Conservation (phyloP, 1,139 yeast genomes). For the Taiozyma sp. region DNA sequence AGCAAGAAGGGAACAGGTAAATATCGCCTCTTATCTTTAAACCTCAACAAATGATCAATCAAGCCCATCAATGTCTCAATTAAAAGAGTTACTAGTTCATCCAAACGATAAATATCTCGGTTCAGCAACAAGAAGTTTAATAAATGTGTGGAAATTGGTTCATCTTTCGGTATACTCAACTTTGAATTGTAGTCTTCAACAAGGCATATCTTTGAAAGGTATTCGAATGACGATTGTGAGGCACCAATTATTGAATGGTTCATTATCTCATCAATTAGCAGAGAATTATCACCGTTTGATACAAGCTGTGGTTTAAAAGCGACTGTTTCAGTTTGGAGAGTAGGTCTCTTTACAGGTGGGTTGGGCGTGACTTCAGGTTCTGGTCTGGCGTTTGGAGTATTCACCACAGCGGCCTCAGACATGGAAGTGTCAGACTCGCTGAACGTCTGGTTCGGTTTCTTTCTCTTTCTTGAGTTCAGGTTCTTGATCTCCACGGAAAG, state of each 20-base stretch:
- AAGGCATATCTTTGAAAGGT: slow-evolving; percentile 42
- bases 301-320: slow-evolving; percentile 2
- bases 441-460: slow-evolving; percentile 5
- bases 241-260: slow-evolving; percentile 43
- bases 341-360: background rate
- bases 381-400: background rate
- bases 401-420: background rate
- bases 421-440: background rate
- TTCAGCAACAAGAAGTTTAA: slow-evolving; percentile 7
- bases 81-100: slow-evolving; percentile 12
- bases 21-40: slow-evolving; percentile 1
- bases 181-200: slow-evolving; percentile 29
- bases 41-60: slow-evolving; percentile 2
- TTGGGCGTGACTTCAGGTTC: background rate
- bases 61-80: slow-evolving; percentile 1
- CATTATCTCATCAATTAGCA: slow-evolving; percentile 34
- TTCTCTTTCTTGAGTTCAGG: slow-evolving; percentile 18
- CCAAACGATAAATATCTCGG: slow-evolving; percentile 13
- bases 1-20: slow-evolving; percentile 20
- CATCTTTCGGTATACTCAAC: slow-evolving; percentile 27
- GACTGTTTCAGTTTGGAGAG: background rate
- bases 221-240: slow-evolving; percentile 40
- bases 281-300: slow-evolving; percentile 28
- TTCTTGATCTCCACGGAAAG: slow-evolving; percentile 37
- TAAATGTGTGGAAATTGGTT: slow-evolving; percentile 25